Evolutionary conservation across 2,329 filamentous ascomycete genomes (phyloP).

Genomic region (Aspergillus flavus): DNA sequence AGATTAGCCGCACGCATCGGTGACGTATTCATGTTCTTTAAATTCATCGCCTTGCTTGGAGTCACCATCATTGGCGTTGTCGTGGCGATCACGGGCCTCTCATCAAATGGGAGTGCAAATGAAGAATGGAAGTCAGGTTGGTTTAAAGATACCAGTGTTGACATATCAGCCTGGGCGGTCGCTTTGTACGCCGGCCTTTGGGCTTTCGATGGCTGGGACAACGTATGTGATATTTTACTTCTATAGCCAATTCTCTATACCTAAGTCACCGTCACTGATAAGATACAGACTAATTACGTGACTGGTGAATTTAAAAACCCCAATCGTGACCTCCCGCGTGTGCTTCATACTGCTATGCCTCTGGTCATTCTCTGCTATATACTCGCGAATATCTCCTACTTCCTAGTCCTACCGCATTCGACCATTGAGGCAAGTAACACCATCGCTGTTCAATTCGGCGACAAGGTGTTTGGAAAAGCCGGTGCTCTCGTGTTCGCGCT

Average conservation of each 20-base stretch:
- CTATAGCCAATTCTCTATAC: neutral
- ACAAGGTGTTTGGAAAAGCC: constrained; percentile 81
- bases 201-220: constrained; percentile 99
- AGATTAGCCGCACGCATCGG: constrained; percentile 83
- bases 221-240: constrained; percentile 61
- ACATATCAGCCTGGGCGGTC: constrained; percentile 86
- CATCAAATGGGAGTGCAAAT: constrained; percentile 73
- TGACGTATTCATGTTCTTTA: constrained; percentile 94
- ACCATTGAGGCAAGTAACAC: constrained; percentile 88
- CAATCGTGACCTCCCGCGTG: constrained; percentile 82
- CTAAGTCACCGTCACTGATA: neutral
- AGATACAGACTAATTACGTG: constrained; percentile 84
- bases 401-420: constrained; percentile 81
- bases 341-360: constrained; percentile 96
- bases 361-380: constrained; percentile 89
- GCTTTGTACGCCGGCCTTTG: constrained; percentile 93
- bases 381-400: constrained; percentile 89
- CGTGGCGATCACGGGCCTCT: constrained; percentile 83
- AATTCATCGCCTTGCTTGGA: constrained; percentile 85
- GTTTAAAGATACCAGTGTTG: constrained; percentile 82
- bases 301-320: constrained; percentile 96
- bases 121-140: constrained; percentile 86
- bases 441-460: constrained; percentile 91
- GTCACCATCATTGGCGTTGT: constrained; percentile 87
- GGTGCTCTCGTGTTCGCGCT: constrained; percentile 85